Percentiles rank a stretch among this genome's conserved stretches.
Evolutionary conservation across 768 basidiomycete genomes (phyloP).

Genomic region (Pulveroboletus frians): DNA sequence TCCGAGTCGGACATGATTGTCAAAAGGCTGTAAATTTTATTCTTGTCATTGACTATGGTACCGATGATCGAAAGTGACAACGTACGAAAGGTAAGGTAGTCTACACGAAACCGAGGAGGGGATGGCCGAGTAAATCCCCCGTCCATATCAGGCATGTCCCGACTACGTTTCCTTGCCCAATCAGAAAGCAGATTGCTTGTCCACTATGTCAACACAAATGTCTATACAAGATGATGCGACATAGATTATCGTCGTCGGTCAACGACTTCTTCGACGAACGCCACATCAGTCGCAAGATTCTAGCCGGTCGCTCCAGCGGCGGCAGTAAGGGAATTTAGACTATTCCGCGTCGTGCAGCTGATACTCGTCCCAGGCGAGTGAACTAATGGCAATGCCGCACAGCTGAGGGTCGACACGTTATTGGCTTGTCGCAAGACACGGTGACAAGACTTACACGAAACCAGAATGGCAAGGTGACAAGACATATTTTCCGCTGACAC

Average conservation of each 20-base stretch:
- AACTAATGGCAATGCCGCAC: constrained; percentile 45
- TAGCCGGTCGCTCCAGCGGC: constrained; percentile 26
- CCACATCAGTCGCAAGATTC: not conserved
- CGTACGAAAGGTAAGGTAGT: constrained; percentile 5
- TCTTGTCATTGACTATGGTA: not conserved
- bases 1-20: constrained; percentile 18
- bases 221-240: not conserved
- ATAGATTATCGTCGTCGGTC: constrained; percentile 8
- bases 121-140: not conserved
- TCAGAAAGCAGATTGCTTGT: not conserved
- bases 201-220: constrained; percentile 13
- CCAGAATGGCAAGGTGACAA: constrained; percentile 18
- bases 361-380: constrained; percentile 47
- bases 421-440: not conserved
- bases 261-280: constrained; percentile 5
- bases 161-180: not conserved
- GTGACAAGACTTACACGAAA: constrained; percentile 8
- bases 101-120: not conserved
- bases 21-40: constrained; percentile 3
- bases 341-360: constrained; percentile 47
- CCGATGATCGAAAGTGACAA: not conserved
- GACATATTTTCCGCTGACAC: constrained; percentile 42
- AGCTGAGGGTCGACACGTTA: constrained; percentile 5
- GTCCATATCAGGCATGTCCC: constrained; percentile 12
- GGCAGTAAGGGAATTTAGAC: constrained; percentile 44